A percentile compares a stretch with the other conserved stretches of the same genome.
Conservation (phyloP, 805 yeast genomes). For the Blastobotrys attinorum region DNA sequence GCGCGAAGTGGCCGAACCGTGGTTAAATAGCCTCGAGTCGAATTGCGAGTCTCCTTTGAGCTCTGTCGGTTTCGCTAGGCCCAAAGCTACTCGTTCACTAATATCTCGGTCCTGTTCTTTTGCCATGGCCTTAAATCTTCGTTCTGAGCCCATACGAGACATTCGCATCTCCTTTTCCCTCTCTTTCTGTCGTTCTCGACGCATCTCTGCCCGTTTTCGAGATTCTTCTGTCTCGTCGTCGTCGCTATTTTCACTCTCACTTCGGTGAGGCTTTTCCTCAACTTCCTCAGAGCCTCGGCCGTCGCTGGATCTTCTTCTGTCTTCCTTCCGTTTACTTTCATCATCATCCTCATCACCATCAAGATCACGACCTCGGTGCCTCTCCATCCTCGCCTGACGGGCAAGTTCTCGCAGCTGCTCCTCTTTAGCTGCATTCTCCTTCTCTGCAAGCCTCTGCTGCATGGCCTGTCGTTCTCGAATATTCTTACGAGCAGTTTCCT, state of each 20-base stretch:
- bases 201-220: conserved; percentile 31
- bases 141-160: conserved; percentile 39
- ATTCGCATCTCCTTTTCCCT: conserved; percentile 41
- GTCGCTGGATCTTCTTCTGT: background rate
- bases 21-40: conserved; percentile 52
- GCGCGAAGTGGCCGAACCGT: conserved; percentile 32
- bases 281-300: background rate
- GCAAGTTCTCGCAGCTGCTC: conserved; percentile 45
- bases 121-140: conserved; percentile 37
- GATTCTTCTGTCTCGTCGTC: conserved; percentile 16
- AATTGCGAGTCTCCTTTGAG: conserved; percentile 36
- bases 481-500: conserved; percentile 49
- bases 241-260: background rate
- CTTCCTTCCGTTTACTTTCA: background rate
- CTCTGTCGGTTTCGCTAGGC: conserved; percentile 36
- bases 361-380: conserved; percentile 8
- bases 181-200: conserved; percentile 39
- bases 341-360: background rate
- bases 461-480: conserved; percentile 43
- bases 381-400: conserved; percentile 37
- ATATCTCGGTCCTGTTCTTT: conserved; percentile 39
- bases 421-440: conserved; percentile 43
- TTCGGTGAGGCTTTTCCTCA: background rate
- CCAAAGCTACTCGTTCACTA: conserved; percentile 48
- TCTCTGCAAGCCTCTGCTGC: conserved; percentile 42